phyloP scores from a whole-genome alignment of 2,329 filamentous ascomycete genomes.

The Fusarium dlaminii region DNA sequence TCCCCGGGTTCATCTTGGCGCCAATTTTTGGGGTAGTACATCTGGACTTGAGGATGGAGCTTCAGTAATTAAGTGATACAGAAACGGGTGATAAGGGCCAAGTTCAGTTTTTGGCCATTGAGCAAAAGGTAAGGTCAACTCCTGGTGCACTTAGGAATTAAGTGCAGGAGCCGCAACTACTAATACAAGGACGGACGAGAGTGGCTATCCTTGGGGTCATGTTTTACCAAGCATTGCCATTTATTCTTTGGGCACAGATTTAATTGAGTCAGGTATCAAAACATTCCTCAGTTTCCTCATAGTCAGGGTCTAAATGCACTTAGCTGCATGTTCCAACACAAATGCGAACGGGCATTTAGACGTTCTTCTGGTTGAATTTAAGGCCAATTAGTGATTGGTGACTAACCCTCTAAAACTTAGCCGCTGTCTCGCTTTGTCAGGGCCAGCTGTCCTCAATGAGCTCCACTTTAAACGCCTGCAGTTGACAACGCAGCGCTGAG shows the following conservation, averaged over 20 bases:
- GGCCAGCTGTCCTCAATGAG: background rate
- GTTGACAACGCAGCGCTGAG: background rate
- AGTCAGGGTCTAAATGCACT: rapidly evolving
- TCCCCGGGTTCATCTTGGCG: background rate
- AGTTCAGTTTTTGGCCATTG: rapidly evolving
- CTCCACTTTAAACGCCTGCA: background rate
- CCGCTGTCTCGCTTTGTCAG: rapidly evolving
- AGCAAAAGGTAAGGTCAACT: rapidly evolving
- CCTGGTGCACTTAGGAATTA: background rate
- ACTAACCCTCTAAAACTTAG: rapidly evolving
- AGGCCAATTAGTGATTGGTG: background rate
- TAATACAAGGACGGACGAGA: background rate
- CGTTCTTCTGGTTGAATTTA: background rate
- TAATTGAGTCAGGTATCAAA: background rate
- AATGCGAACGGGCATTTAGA: background rate
- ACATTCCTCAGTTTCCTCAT: rapidly evolving
- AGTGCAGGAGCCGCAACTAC: background rate
- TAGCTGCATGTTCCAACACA: background rate
- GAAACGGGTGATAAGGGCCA: rapidly evolving
- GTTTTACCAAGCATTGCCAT: background rate
- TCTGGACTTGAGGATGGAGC: rapidly evolving
- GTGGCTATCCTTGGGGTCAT: background rate
- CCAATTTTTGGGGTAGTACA: rapidly evolving
- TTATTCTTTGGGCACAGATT: background rate
- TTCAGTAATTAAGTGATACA: too few relatives aligned